These are phyloP conservation scores for Ceraceosorus guamensis DNA, from an alignment of 1,284 basidiomycete genomes.

Conservation along the genomic window DNA sequence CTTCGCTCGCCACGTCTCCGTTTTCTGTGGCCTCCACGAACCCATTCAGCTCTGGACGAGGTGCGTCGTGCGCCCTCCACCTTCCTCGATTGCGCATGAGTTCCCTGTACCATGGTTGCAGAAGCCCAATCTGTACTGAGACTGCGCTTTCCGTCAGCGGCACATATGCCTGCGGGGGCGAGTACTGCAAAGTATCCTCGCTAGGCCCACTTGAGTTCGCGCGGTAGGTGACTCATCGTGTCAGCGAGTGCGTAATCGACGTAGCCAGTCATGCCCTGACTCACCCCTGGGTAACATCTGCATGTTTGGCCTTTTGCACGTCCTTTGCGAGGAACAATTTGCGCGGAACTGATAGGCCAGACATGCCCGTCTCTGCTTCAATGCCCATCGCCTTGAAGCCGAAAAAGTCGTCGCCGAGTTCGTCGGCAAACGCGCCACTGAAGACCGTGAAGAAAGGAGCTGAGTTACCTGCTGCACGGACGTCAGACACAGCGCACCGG, in stretches of 20 bases:
- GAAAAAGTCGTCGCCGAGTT: slow-evolving; percentile 86
- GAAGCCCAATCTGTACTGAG: slow-evolving; percentile 73
- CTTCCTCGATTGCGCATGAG: slow-evolving; percentile 14
- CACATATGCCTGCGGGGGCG: slow-evolving; percentile 71
- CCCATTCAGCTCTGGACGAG: background rate
- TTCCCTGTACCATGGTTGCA: slow-evolving; percentile 61
- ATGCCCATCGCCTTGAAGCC: slow-evolving; percentile 82
- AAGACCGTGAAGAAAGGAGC: too few species aligned
- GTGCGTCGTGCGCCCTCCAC: background rate
- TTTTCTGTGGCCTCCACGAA: slow-evolving; percentile 9
- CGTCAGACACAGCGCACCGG: background rate
- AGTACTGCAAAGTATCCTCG: slow-evolving; percentile 53
- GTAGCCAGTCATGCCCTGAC: background rate
- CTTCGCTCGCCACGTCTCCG: slow-evolving; percentile 5
- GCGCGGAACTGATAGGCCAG: slow-evolving; percentile 69
- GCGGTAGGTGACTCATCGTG: background rate
- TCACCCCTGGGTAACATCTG: background rate
- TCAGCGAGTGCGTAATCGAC: background rate
- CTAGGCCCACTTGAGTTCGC: background rate
- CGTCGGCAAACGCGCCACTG: slow-evolving; percentile 77
- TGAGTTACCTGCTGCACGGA: slow-evolving; percentile 6
- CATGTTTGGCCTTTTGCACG: slow-evolving; percentile 1
- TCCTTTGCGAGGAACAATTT: slow-evolving; percentile 55
- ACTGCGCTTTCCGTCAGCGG: slow-evolving; percentile 61
- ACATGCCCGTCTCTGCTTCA: slow-evolving; percentile 75